phyloP scores from a whole-genome alignment of 805 yeast genomes.

The Lachancea kluyveri region DNA sequence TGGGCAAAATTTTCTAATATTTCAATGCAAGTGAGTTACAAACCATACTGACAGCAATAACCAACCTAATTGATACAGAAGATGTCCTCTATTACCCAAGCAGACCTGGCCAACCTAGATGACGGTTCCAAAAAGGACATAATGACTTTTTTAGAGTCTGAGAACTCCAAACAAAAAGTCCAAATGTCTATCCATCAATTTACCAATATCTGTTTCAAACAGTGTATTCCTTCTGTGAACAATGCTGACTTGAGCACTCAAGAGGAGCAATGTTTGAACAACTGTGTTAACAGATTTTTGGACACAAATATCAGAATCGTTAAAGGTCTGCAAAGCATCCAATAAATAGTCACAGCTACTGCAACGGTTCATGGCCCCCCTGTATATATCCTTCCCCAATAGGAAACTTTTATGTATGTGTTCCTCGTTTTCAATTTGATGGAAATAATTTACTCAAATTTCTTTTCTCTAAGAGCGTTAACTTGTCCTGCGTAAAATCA shows the following conservation, averaged over 20 bases:
- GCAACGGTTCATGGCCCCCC: not conserved
- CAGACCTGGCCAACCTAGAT: constrained; percentile 45
- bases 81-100: constrained; percentile 35
- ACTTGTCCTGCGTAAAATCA: too few species aligned
- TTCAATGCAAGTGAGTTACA: too few species aligned
- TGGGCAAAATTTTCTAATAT: too few species aligned
- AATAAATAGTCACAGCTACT: too few species aligned
- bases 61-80: too few species aligned
- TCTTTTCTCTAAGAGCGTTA: too few species aligned
- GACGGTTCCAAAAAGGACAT: constrained; percentile 70
- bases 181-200: constrained; percentile 81
- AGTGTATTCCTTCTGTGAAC: constrained; percentile 54
- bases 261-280: constrained; percentile 70
- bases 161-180: constrained; percentile 80
- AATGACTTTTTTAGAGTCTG: constrained; percentile 68
- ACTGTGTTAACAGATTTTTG: constrained; percentile 79
- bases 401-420: too few species aligned
- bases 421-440: too few species aligned
- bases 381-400: too few species aligned
- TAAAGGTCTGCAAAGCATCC: constrained; percentile 36
- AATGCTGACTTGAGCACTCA: constrained; percentile 42
- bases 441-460: too few species aligned
- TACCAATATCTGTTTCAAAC: constrained; percentile 87
- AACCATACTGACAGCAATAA: too few species aligned
- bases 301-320: constrained; percentile 86